phyloP scores from a whole-genome alignment of 345 rosid species.

The Heritiera fomes region DNA sequence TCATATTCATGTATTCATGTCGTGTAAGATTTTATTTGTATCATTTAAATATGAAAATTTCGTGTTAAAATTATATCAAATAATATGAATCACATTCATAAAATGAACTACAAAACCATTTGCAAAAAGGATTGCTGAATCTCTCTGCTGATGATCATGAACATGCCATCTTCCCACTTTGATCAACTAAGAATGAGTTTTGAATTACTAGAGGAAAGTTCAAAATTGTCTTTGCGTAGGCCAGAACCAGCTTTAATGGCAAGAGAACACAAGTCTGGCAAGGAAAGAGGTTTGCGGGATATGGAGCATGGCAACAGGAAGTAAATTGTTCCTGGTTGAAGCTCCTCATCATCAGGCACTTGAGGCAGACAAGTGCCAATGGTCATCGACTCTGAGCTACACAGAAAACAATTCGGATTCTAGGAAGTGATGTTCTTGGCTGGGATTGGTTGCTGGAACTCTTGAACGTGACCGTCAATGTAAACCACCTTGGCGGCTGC shows the following conservation, averaged over 20 bases:
- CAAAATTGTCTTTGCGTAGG: not conserved
- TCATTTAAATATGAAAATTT: too few species aligned
- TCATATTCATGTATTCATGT: too few species aligned
- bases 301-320: constrained; percentile 36
- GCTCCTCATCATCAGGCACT: constrained; percentile 33
- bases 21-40: too few species aligned
- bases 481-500: constrained; percentile 25
- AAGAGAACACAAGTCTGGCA: constrained; percentile 37
- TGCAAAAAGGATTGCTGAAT: not conserved
- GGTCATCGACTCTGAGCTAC: constrained; percentile 39
- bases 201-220: constrained; percentile 9
- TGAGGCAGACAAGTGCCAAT: constrained; percentile 29
- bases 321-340: constrained; percentile 43
- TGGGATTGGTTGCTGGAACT: constrained; percentile 25
- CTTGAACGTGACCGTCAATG: constrained; percentile 28
- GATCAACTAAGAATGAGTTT: constrained; percentile 23
- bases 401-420: constrained; percentile 33
- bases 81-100: not conserved
- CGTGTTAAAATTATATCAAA: too few species aligned
- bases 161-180: not conserved
- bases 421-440: constrained; percentile 24
- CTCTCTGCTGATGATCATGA: not conserved
- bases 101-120: constrained; percentile 1
- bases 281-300: constrained; percentile 25
- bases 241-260: constrained; percentile 40